Conservation (phyloP, 2,329 filamentous ascomycete species). For the Hymenoscyphus albidus region DNA sequence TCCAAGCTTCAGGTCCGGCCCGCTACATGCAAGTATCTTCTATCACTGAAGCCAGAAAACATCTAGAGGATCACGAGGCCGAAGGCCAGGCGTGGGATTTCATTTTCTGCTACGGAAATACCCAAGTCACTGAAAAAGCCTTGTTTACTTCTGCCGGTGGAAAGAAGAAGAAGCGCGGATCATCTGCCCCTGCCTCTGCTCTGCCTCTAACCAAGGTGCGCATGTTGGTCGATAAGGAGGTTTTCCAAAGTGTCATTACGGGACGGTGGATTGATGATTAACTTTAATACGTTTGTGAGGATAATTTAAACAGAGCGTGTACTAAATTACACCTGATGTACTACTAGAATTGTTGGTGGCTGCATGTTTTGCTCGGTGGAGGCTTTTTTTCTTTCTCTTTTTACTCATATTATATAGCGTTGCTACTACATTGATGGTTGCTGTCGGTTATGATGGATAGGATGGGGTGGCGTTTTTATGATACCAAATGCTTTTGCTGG, state of each 20-base stretch:
- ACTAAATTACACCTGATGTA: background rate
- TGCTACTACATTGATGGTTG: background rate
- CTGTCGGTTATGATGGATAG: background rate
- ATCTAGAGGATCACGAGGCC: constrained; percentile 49
- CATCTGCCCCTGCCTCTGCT: constrained; percentile 31
- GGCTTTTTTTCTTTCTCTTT: background rate
- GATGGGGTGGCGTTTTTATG: background rate
- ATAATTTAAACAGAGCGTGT: background rate
- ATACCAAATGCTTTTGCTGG: background rate
- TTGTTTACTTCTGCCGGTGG: constrained; percentile 35
- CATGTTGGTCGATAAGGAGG: constrained; percentile 77
- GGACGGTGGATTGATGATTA: constrained; percentile 59
- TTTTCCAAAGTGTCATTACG: constrained; percentile 88
- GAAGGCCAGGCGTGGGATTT: constrained; percentile 59
- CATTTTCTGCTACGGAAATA: constrained; percentile 69
- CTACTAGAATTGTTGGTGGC: background rate
- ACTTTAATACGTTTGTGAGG: background rate
- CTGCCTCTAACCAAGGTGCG: constrained; percentile 51
- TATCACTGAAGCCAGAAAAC: constrained; percentile 58
- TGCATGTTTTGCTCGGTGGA: background rate
- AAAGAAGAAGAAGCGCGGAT: constrained; percentile 45
- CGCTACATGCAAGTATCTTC: constrained; percentile 62
- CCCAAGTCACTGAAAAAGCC: constrained; percentile 43
- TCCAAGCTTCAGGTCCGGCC: constrained; percentile 70
- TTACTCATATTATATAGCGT: background rate